Base-by-base conservation (phyloP, 148 eudicot genomes). In the Camellia lanceoleosa region DNA sequence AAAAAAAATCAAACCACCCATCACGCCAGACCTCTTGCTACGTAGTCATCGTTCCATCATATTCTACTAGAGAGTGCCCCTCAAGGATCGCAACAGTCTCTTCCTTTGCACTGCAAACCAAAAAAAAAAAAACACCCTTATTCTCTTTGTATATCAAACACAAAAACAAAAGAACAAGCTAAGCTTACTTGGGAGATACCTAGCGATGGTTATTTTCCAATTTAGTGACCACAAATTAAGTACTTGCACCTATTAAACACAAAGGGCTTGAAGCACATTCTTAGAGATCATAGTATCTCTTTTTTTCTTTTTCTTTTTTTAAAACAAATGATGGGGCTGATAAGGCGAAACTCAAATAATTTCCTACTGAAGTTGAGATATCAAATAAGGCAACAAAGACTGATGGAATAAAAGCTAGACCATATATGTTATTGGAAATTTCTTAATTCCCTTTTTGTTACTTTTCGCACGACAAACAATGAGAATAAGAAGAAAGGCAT, bases 71-170 rank as follows among this genome's bases (percentile, higher is more conserved):
- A 71, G 84, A 82, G 87, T 91, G 84, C 60, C 82, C 83, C 82
- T 90, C 88, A 18, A 95, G 90, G 76, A 90, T 89, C n/a, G 86
- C 89, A 58, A 88, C 61, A 14, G 98, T 95, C 82, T 90, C 94
- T 82, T 88, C 92, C 83, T 80, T 75, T 4, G 98, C 98, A 87
- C 98, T 95, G 87, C 83, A 82, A 43, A 87, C 1, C 54, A 58
- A 71, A 52, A 10, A 1, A 66, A 30, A 38, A 30, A 66, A 10
- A 23, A 66, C 51, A 42, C 51, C 20, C 52, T 44, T n/a, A 2
- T 68, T 68, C 42, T 68, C 23, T 68, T 68, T 8, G 13, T 8
- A 16, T 1, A 7, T 23, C 47, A 69, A 18, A 67, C 47, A 41
- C 47, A 16, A 30, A 11, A 43, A 42, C 46, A 38, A 67, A 7